A percentile compares a stretch with the other conserved stretches of the same genome.
These are phyloP conservation scores for Gomphus bonarii DNA, from an alignment of 1,284 basidiomycete genomes.

Conservation along the genomic window DNA sequence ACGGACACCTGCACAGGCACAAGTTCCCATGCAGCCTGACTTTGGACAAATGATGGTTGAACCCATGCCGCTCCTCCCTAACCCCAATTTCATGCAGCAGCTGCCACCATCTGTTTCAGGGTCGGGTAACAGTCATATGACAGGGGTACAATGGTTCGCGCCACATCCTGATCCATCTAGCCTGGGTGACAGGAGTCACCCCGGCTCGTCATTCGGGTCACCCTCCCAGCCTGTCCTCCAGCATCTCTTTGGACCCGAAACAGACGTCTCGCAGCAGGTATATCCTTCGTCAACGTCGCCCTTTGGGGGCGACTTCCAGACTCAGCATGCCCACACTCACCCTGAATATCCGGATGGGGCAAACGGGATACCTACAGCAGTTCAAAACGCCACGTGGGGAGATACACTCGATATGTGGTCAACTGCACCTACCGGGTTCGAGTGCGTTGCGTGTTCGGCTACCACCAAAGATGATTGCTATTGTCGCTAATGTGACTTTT, in stretches of 20 bases:
- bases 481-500: background rate
- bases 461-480: background rate
- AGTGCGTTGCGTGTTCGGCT: slow-evolving; percentile 29
- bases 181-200: background rate
- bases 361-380: background rate
- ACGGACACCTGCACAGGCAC: background rate
- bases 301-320: background rate
- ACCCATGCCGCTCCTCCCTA: background rate
- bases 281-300: background rate
- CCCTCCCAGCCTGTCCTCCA: background rate
- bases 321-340: background rate
- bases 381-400: slow-evolving; percentile 14
- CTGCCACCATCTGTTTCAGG: background rate
- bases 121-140: background rate
- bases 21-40: background rate
- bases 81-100: background rate
- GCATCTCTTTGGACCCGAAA: background rate
- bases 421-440: slow-evolving; percentile 40
- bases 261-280: background rate
- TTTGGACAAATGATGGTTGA: background rate
- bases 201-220: background rate
- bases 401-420: slow-evolving; percentile 53
- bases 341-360: background rate
- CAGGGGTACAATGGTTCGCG: background rate
- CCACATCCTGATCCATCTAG: background rate